Evolutionary conservation across 805 yeast genomes (phyloP).

Genomic region (Grigorovia transvaalensis): DNA sequence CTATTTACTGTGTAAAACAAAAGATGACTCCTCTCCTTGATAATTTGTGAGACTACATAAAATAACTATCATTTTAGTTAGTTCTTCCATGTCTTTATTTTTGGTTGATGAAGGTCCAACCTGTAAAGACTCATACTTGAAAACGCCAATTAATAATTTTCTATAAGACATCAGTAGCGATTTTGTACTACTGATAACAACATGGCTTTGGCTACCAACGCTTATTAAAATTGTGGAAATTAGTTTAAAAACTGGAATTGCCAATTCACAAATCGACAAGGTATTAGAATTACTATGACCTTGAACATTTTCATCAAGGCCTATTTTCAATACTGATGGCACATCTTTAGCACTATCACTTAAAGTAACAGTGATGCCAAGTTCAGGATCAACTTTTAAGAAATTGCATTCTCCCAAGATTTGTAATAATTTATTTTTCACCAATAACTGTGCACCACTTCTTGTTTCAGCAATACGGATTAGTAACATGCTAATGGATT

Average conservation of each 20-base stretch:
- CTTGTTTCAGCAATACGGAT: constrained; percentile 68
- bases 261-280: constrained; percentile 53
- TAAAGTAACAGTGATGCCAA: constrained; percentile 50
- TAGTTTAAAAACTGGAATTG: constrained; percentile 66
- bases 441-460: constrained; percentile 63
- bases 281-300: constrained; percentile 23
- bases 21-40: constrained; percentile 10
- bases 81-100: constrained; percentile 34
- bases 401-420: constrained; percentile 47
- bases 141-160: constrained; percentile 47
- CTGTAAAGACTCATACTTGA: constrained; percentile 44
- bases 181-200: constrained; percentile 44
- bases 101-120: constrained; percentile 14
- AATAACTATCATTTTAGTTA: constrained; percentile 47
- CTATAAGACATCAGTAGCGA: constrained; percentile 42
- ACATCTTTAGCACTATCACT: constrained; percentile 28
- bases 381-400: constrained; percentile 63
- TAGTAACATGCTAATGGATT: constrained; percentile 57
- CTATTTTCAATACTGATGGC: constrained; percentile 32
- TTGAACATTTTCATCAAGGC: background rate
- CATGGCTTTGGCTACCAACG: constrained; percentile 64
- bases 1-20: background rate
- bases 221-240: constrained; percentile 57
- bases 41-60: constrained; percentile 40
- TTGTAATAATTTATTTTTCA: constrained; percentile 65